Conservation (phyloP, 208 protist species). For the Herpetomonas tarakana region DNA sequence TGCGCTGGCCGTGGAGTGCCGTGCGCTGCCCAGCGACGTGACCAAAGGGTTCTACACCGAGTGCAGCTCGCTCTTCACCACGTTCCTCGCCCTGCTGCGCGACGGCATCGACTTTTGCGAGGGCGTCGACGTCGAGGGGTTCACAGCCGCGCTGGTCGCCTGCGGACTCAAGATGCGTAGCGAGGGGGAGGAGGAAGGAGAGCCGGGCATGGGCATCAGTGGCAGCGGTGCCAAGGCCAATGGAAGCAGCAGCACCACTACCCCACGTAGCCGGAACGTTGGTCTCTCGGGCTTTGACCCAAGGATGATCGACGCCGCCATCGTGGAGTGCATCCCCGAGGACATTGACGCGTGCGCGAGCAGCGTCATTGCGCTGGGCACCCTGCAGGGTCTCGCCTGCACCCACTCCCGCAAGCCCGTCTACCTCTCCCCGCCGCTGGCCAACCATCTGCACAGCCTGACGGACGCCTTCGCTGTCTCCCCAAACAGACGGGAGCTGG, state of each 20-base stretch:
- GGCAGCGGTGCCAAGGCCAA: background rate
- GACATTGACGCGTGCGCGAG: conserved; percentile 59
- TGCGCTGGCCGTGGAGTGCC: conserved; percentile 59
- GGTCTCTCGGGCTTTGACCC: conserved; percentile 52
- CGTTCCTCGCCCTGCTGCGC: conserved; percentile 37
- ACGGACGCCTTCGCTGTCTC: conserved; percentile 68
- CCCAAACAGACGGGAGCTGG: conserved; percentile 40
- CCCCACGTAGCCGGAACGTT: conserved; percentile 18
- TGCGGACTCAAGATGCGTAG: conserved; percentile 70
- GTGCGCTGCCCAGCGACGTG: conserved; percentile 30
- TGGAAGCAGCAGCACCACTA: background rate
- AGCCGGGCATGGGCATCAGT: background rate
- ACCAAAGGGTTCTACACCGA: conserved; percentile 73
- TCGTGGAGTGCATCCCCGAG: conserved; percentile 54
- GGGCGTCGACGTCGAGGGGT: conserved; percentile 60
- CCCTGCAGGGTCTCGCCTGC: conserved; percentile 58
- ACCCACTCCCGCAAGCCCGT: conserved; percentile 47
- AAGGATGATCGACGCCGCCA: conserved; percentile 44
- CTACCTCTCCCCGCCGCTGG: conserved; percentile 41
- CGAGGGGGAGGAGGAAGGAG: conserved; percentile 22
- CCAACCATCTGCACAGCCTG: conserved; percentile 66
- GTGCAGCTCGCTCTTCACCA: conserved; percentile 51
- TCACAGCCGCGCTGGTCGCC: conserved; percentile 67
- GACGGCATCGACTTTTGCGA: conserved; percentile 29
- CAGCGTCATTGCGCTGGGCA: conserved; percentile 54